Base-by-base conservation (phyloP, 2,329 filamentous ascomycete species). In the Cordyceps cicadae region DNA sequence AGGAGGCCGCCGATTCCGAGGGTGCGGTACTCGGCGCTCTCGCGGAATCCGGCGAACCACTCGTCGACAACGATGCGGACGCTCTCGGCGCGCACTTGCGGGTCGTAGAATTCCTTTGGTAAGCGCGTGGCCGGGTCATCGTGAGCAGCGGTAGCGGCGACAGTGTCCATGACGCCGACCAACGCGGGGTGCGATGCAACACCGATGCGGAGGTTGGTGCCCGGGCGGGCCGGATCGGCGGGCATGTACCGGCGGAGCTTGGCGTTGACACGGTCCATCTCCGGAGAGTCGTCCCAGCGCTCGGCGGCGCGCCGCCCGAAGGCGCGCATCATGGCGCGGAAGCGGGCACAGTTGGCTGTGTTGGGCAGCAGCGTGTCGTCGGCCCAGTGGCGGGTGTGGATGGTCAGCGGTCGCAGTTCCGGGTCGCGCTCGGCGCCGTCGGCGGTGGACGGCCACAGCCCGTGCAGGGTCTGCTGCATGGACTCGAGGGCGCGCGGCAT, bases 91-190 rank as follows among this genome's bases (percentile, higher is more conserved):
- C 85, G 81, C 4, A 82, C 85, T 69, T 87, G 87, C 19, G 80
- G 71, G 69, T 97, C 91, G 74, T 97, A 97, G 73, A 99, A 97
- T 64, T 92, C 89, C 11, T 81, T 78, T 0, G 94, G 94, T 3
- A 97, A 81, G 51, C 81, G 85, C 0, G 92, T 97, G 12, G 83
- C 82, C 0, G 88, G 84, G 21, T 72, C 72, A 29, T 46, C 49
- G 71, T 97, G 94, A 2, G 92, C 93, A 14, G 89, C 79, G 0
- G 91, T 96, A 7, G 90, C 85, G 70, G 97, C 97, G 69, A 97
- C 83, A 0, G 90, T 94, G 75, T 99, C 94, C 88, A 96, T 91
- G 68, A 99, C 88, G 58, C 94, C 94, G 6, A 87, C 92, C 14
- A 97, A 79, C 50, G 92, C 82, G 0, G 94, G 94, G 62, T 87